phyloP scores from a whole-genome alignment of 768 basidiomycete genomes.

The Kwoniella dejecticola region DNA sequence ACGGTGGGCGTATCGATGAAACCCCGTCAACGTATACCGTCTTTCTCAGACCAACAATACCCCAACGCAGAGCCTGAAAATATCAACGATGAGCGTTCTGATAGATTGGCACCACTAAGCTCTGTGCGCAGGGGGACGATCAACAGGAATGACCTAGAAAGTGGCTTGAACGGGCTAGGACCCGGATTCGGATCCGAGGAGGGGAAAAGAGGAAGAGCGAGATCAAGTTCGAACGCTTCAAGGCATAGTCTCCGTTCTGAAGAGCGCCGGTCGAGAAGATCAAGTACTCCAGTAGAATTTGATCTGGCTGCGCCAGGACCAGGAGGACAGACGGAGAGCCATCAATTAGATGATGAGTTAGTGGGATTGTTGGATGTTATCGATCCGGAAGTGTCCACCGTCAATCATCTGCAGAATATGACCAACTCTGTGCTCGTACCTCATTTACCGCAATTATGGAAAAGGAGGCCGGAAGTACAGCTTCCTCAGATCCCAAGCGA shows the following conservation, averaged over 20 bases:
- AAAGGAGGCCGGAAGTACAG: conserved; percentile 68
- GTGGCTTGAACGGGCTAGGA: conserved; percentile 3
- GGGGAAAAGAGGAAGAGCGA: background rate
- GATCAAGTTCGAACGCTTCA: conserved; percentile 7
- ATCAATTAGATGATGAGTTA: conserved; percentile 70
- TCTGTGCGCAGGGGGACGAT: background rate
- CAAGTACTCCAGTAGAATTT: conserved; percentile 16
- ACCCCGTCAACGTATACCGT: conserved; percentile 2
- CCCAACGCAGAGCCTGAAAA: background rate
- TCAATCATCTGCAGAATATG: conserved; percentile 74
- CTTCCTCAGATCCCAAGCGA: conserved; percentile 57
- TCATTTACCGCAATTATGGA: conserved; percentile 66
- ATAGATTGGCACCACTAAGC: conserved; percentile 5
- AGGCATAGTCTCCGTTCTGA: background rate
- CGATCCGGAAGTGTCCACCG: conserved; percentile 71
- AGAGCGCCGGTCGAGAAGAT: background rate
- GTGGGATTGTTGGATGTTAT: conserved; percentile 77
- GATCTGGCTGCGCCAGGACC: conserved; percentile 3
- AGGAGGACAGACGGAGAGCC: conserved; percentile 13
- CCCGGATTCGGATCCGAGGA: background rate
- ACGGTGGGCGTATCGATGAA: conserved; percentile 14
- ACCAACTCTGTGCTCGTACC: conserved; percentile 79
- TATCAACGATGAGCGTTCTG: background rate
- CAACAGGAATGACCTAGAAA: conserved; percentile 9
- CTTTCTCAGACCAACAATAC: background rate